Conservation (phyloP, 1,284 basidiomycete genomes). For the Ceraceosorus guamensis region DNA sequence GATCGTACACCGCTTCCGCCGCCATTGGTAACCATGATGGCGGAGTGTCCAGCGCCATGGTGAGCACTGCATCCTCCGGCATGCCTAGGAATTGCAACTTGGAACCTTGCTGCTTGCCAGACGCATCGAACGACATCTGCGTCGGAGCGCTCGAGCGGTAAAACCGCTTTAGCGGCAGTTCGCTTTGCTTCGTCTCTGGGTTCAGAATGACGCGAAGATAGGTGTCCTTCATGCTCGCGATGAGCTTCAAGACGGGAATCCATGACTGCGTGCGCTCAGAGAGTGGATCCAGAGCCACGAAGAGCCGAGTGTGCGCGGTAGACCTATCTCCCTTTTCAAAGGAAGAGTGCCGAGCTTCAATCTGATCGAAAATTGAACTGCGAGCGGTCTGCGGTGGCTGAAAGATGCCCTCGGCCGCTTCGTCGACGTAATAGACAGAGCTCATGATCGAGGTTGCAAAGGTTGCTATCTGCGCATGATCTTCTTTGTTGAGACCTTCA, state of each 20-base stretch:
- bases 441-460: slow-evolving; percentile 17
- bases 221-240: slow-evolving; percentile 22
- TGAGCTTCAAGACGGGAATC: slow-evolving; percentile 55
- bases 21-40: slow-evolving; percentile 87
- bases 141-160: slow-evolving; percentile 70
- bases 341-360: slow-evolving; percentile 13
- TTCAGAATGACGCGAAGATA: slow-evolving; percentile 38
- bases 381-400: slow-evolving; percentile 10
- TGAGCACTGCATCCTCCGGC: slow-evolving; percentile 67
- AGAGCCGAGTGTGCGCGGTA: slow-evolving; percentile 66
- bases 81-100: slow-evolving; percentile 42
- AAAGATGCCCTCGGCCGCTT: slow-evolving; percentile 14
- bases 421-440: slow-evolving; percentile 15
- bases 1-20: slow-evolving; percentile 76
- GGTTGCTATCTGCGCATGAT: not conserved
- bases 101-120: slow-evolving; percentile 53
- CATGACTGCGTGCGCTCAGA: slow-evolving; percentile 77
- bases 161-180: slow-evolving; percentile 87
- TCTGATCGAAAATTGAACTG: slow-evolving; percentile 14
- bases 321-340: slow-evolving; percentile 62
- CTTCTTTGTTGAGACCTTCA: too few relatives aligned
- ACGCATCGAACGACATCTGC: slow-evolving; percentile 60
- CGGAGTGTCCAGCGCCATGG: slow-evolving; percentile 80
- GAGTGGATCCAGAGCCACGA: slow-evolving; percentile 73
- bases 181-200: slow-evolving; percentile 44